A percentile compares a stretch with the other conserved stretches of the same genome.
Conservation (phyloP, 1,284 basidiomycete genomes). For the Erythrobasidium hasegawianum region DNA sequence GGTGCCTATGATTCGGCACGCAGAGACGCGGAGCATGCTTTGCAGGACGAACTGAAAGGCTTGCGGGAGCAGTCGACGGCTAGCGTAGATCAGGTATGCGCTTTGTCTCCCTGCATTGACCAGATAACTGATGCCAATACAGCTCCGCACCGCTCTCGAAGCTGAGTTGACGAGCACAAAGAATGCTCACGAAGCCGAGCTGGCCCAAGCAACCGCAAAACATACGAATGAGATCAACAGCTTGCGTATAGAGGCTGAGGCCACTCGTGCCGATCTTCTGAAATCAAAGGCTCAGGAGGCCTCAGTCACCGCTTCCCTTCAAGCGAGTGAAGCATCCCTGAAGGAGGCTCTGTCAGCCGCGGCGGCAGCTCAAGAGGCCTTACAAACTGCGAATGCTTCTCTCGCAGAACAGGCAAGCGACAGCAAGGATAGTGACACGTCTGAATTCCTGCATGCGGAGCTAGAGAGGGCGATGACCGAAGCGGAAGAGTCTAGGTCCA, state of each 20-base stretch:
- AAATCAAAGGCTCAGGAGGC: background rate
- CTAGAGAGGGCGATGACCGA: conserved; percentile 51
- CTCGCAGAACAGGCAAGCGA: conserved; percentile 56
- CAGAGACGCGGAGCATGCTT: conserved; percentile 64
- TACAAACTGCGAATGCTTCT: conserved; percentile 66
- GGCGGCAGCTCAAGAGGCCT: conserved; percentile 75
- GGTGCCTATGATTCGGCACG: conserved; percentile 66
- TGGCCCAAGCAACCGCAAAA: conserved; percentile 51
- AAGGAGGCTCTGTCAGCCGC: conserved; percentile 56
- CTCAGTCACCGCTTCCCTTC: background rate
- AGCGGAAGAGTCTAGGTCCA: conserved; percentile 58
- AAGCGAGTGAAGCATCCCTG: background rate
- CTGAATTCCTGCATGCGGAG: conserved; percentile 26
- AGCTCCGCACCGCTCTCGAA: conserved; percentile 54
- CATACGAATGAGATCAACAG: background rate
- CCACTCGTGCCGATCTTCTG: conserved; percentile 2
- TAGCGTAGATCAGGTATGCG: conserved; percentile 64
- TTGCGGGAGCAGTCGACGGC: conserved; percentile 64
- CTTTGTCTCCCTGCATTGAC: background rate
- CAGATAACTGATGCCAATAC: background rate
- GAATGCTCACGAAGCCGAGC: conserved; percentile 52
- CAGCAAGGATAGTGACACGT: conserved; percentile 54
- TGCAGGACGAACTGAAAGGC: conserved; percentile 64
- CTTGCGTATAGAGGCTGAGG: conserved; percentile 1
- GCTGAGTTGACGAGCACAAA: conserved; percentile 59